Conservation (phyloP, 352 stramenopile species). For the Phytophthora crassamura region DNA sequence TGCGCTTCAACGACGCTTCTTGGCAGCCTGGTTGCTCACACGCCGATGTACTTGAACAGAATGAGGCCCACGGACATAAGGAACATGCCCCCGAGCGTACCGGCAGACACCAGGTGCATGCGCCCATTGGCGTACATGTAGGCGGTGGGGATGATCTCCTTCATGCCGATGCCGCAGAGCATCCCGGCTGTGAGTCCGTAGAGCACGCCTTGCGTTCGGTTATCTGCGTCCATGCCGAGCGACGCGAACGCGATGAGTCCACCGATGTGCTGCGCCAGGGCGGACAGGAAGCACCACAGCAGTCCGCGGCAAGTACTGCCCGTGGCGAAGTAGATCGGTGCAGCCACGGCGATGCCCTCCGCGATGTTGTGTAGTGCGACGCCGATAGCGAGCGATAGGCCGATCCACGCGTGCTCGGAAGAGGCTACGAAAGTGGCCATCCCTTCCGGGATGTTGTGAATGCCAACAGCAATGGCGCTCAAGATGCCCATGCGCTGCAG, state of each 20-base stretch:
- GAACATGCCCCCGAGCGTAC: conserved; percentile 84
- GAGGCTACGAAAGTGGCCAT: conserved; percentile 95
- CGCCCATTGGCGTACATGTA: conserved; percentile 91
- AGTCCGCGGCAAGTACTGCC: conserved; percentile 94
- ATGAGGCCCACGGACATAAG: conserved; percentile 91
- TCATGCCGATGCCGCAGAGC: conserved; percentile 93
- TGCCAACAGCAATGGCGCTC: conserved; percentile 92
- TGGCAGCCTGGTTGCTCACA: conserved; percentile 22
- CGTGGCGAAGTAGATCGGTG: conserved; percentile 98
- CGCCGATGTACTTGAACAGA: conserved; percentile 84
- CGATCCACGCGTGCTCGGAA: conserved; percentile 89
- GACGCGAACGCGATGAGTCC: conserved; percentile 89
- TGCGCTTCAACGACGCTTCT: conserved; percentile 5
- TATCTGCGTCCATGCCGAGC: conserved; percentile 80
- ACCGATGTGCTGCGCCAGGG: conserved; percentile 91
- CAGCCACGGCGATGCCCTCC: conserved; percentile 95
- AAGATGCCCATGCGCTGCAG: conserved; percentile 91
- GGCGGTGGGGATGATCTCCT: conserved; percentile 93
- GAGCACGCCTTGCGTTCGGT: conserved; percentile 81
- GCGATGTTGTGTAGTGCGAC: conserved; percentile 98
- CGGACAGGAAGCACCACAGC: conserved; percentile 92
- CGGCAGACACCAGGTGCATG: conserved; percentile 85
- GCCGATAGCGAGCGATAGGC: conserved; percentile 89
- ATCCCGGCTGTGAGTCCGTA: conserved; percentile 95
- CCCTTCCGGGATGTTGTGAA: conserved; percentile 98